Conservation (phyloP, 2,329 filamentous ascomycete genomes). For the Elsinoe ampelina region DNA sequence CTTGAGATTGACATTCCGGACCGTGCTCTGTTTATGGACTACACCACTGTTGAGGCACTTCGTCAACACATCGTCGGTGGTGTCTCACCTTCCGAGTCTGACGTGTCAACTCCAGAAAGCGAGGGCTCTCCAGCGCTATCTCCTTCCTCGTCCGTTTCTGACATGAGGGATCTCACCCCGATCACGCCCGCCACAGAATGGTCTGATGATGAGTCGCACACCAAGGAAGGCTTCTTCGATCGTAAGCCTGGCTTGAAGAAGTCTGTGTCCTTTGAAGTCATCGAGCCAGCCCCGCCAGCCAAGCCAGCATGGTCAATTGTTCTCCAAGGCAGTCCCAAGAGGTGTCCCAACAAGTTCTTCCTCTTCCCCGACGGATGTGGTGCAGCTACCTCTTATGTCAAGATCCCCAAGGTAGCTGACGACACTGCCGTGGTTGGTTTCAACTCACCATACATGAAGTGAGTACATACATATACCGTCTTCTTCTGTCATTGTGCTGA, state of each 20-base stretch:
- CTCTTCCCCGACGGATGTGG: constrained; percentile 42
- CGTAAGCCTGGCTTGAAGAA: not conserved
- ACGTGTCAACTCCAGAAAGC: not conserved
- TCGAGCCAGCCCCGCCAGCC: not conserved
- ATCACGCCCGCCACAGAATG: not conserved
- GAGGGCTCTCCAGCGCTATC: not conserved
- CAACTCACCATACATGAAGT: constrained; percentile 34
- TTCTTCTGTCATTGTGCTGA: not conserved
- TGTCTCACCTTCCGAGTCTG: not conserved
- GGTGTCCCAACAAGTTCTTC: constrained; percentile 27
- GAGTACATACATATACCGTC: not conserved
- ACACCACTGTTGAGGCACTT: constrained; percentile 9
- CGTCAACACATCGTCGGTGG: constrained; percentile 1
- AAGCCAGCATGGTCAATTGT: constrained; percentile 27
- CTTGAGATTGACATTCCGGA: constrained; percentile 19
- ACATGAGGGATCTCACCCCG: not conserved
- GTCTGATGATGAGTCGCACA: constrained; percentile 1
- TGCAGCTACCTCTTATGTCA: constrained; percentile 31
- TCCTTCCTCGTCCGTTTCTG: constrained; percentile 3
- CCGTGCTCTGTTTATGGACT: constrained; percentile 14
- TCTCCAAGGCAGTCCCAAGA: constrained; percentile 38
- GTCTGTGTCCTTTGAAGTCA: not conserved
- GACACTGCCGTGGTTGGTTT: constrained; percentile 45
- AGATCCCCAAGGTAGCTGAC: constrained; percentile 30
- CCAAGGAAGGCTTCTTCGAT: not conserved